Evolutionary conservation across 345 rosid species (phyloP), one percentile per base, ranked within the genome.

Genomic region (Citrus maxima): DNA sequence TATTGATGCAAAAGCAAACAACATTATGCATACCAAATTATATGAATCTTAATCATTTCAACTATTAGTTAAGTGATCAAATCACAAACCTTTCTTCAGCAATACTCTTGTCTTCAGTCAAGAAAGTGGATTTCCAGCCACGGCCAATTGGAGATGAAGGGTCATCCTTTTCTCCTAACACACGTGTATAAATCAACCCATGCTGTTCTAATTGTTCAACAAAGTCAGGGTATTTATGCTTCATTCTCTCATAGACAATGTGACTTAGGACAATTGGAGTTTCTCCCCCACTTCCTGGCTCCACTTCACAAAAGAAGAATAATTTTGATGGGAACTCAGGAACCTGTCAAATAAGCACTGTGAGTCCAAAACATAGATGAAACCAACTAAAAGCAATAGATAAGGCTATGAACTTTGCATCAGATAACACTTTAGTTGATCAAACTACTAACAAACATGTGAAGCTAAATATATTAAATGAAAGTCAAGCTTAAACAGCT

Each of bases 51-150:
- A n/a, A 28, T 30, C 10, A 56, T 32, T 9, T 40, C 49, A 40
- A 5, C 28, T 5, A 40, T 51, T 6, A 65, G 10, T 10, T 42
- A 28, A 16, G 14, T 65, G 62, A 35, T 56, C 21, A 34, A 34
- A 64, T 16, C 27, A 72, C 81, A 56, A 49, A 90, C 98, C 99
- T 91, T 85, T 90, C 84, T 70, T 88, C 91, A 13, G 97, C 98
- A 3, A 92, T 77, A 42, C 61, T 84, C 88, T 87, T 91, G 84
- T 95, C 92, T 0, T 89, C 79, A 0, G 98, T 95, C 86, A 91
- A 79, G 89, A 95, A 95, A 0, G 98, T 92, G 0, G 98, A 95
- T 82, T 95, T 95, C 98, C 98, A 95, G 0, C 98, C 95, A 6
- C 98, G 94, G 42, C 98, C 98, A 73, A 93, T 92, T 3, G 97